Base-by-base conservation (phyloP, 257 asterid species). In the Nemophila menziesii region DNA sequence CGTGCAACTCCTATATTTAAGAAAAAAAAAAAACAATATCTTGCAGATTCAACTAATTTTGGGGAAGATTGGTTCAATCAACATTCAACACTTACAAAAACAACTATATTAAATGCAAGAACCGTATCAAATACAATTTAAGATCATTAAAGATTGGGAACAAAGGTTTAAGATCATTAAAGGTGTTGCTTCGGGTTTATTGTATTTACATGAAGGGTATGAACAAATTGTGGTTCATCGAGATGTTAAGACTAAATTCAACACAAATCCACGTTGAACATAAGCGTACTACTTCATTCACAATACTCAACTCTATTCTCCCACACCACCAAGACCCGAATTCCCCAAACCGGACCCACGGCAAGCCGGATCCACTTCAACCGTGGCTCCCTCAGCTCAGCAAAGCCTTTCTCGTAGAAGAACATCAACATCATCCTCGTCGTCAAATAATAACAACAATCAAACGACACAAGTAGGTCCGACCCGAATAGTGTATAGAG, bases 341-440 rank as follows among this genome's bases (percentile, higher is more conserved):
- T 16, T 9, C 1, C 39, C 2, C 39, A 44, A 10, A 50, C 68
- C 78, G 76, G 93, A 66, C 78, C 82, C 78, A 78, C 82, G 81
- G 59, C 75, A 45, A 64, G 60, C 61, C 22, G n/a, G 17, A 20
- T 56, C 33, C 55, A 44, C 46, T 64, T 63, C 66, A 70, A 68
- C 56, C 83, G 94, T 81, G 96, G 94, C 96, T 86, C 40, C 96
- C 50, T 62, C 93, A 56, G 70, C 59, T 11, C 68, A 60, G 14
- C 73, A 63, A 51, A 77, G 60, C 20, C 82, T 81, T 27, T 60
- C 81, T 15, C 78, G 92, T 39, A 69, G 96, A 29, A 86, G 71
- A 48, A 43, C 86, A 12, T 57, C 83, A 5, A 67, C 92, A 11
- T 63, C 78, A 36, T 51, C 84, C 0, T 47, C 54, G 39, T 65